These are phyloP conservation scores for Fragilariopsis cylindrus DNA, from an alignment of 108 stramenopile species.

Conservation along the genomic window DNA sequence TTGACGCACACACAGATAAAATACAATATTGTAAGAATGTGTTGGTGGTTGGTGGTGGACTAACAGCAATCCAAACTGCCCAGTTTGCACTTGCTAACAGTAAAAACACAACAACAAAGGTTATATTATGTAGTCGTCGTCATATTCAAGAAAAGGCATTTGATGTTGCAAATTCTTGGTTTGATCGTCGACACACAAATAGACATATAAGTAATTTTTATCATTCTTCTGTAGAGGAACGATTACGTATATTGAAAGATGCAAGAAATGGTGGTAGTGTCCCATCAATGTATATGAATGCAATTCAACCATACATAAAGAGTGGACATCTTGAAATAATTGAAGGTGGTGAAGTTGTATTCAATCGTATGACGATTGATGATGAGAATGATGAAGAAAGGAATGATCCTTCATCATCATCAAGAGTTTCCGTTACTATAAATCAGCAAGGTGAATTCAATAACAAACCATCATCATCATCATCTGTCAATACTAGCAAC, in stretches of 20 bases:
- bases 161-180: conserved; percentile 66
- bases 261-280: conserved; percentile 68
- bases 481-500: not conserved
- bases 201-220: conserved; percentile 62
- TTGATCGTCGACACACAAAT: conserved; percentile 50
- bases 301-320: conserved; percentile 20
- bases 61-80: conserved; percentile 71
- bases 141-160: conserved; percentile 59
- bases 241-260: conserved; percentile 31
- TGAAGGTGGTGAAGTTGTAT: not conserved
- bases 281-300: conserved; percentile 62
- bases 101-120: not conserved
- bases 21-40: not conserved
- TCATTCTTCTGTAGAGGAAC: conserved; percentile 37
- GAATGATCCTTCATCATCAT: too few relatives aligned
- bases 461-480: too few relatives aligned
- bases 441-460: too few relatives aligned
- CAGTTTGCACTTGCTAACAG: conserved; percentile 27
- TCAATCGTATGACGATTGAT: not conserved
- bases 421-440: too few relatives aligned
- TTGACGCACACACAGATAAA: not conserved
- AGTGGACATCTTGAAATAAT: not conserved
- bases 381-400: too few relatives aligned
- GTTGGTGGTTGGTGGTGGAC: conserved; percentile 70
- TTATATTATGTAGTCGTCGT: conserved; percentile 53